Percentiles rank a stretch among this genome's conserved stretches.
Conservation (phyloP, 2,329 filamentous ascomycete species). For the Aspergillus quadrilineatus region DNA sequence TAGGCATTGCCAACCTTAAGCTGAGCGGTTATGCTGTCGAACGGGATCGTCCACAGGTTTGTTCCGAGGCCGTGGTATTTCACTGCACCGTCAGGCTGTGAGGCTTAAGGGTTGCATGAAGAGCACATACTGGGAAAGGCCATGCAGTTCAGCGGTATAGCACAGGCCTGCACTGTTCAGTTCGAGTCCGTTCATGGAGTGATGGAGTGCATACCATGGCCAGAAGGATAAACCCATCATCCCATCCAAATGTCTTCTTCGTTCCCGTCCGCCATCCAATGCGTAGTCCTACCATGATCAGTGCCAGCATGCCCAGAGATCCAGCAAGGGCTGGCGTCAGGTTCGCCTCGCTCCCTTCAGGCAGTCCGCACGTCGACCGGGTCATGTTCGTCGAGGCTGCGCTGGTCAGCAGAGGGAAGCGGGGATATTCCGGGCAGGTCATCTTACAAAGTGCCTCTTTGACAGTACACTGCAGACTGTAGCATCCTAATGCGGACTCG, state of each 20-base stretch:
- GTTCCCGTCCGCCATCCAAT: slow-evolving; percentile 6
- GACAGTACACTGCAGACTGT: slow-evolving; percentile 4
- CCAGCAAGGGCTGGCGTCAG: slow-evolving; percentile 12
- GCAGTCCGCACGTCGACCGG: slow-evolving; percentile 11
- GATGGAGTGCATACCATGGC: slow-evolving; percentile 1
- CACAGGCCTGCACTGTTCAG: slow-evolving; percentile 1
- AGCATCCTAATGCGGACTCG: slow-evolving; percentile 9
- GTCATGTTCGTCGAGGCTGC: slow-evolving; percentile 12
- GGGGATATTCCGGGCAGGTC: background rate
- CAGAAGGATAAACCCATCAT: slow-evolving; percentile 13
- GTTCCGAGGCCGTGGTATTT: slow-evolving; percentile 15
- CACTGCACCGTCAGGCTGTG: slow-evolving; percentile 6
- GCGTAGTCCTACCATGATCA: slow-evolving; percentile 14
- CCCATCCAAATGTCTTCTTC: slow-evolving; percentile 15
- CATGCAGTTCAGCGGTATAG: slow-evolving; percentile 7
- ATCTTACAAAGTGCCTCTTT: slow-evolving; percentile 7
- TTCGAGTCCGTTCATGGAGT: background rate
- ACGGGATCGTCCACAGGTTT: slow-evolving; percentile 17
- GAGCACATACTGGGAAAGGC: slow-evolving; percentile 8
- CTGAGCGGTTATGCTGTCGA: slow-evolving; percentile 12
- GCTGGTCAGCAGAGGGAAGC: background rate
- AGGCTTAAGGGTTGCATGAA: too few species aligned
- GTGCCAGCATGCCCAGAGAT: slow-evolving; percentile 12
- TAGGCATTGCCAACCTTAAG: slow-evolving; percentile 4
- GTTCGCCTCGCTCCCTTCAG: slow-evolving; percentile 1